Evolutionary conservation across 2,329 filamentous ascomycete genomes (phyloP).

Genomic region (Fusarium sp.): DNA sequence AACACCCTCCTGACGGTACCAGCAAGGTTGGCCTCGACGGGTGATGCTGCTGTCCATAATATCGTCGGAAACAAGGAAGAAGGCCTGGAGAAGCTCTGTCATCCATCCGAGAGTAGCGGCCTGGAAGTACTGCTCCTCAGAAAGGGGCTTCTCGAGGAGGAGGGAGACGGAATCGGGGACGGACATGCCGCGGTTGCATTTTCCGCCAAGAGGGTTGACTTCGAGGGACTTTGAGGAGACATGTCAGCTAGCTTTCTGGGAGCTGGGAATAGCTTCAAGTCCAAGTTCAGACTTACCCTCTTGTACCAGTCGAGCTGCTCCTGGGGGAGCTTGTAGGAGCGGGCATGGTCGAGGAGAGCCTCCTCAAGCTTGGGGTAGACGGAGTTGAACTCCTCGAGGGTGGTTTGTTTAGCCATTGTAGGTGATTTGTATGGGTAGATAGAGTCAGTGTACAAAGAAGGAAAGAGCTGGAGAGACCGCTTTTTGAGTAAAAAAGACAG

Average conservation of each 20-base stretch:
- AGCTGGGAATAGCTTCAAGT: constrained; percentile 3
- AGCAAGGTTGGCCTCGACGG: constrained; percentile 92
- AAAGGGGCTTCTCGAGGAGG: constrained; percentile 78
- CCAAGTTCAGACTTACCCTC: constrained; percentile 65
- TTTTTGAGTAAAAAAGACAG: constrained; percentile 18
- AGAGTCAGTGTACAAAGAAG: neutral
- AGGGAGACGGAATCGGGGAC: constrained; percentile 91
- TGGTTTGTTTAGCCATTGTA: constrained; percentile 76
- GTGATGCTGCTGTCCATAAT: constrained; percentile 99
- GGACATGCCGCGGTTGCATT: constrained; percentile 99
- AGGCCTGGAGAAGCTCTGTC: constrained; percentile 97
- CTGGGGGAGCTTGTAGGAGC: constrained; percentile 84
- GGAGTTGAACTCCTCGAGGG: constrained; percentile 87
- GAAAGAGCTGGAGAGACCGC: constrained; percentile 17
- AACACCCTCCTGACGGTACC: constrained; percentile 91
- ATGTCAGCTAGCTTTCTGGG: neutral
- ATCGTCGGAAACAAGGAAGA: constrained; percentile 98
- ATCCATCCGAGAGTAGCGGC: constrained; percentile 93
- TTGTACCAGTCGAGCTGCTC: constrained; percentile 89
- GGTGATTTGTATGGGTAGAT: constrained; percentile 2
- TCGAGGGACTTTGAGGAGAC: constrained; percentile 69
- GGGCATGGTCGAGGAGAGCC: constrained; percentile 82
- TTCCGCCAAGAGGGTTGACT: constrained; percentile 90
- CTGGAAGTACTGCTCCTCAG: constrained; percentile 86
- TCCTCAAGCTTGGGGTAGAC: constrained; percentile 89